phyloP scores from a whole-genome alignment of 176 grass and related monocot genomes.

The Phyllostachys edulis region DNA sequence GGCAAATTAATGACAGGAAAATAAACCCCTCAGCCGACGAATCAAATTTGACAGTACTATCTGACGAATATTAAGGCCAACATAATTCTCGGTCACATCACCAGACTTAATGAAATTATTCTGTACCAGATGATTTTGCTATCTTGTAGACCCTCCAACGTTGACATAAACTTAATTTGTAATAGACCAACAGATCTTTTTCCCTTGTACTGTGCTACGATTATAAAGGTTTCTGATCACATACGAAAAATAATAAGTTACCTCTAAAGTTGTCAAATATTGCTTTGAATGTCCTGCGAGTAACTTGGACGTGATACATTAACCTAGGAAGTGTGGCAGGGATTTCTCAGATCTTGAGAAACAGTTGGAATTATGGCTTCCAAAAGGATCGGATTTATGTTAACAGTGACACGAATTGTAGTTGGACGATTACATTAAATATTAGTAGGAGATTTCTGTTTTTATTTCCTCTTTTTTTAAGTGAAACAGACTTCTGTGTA shows the following conservation, averaged over 20 bases:
- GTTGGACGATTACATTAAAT: neutral
- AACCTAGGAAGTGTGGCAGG: neutral
- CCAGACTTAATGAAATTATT: neutral
- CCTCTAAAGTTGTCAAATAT: no score
- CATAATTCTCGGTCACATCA: slow-evolving; percentile 9
- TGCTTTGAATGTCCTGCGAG: no score
- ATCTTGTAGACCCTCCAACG: neutral
- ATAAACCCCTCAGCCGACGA: neutral
- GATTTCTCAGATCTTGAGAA: neutral
- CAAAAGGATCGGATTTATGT: neutral
- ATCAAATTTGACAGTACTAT: neutral
- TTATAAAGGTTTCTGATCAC: no score
- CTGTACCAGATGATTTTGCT: neutral
- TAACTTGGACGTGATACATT: no score
- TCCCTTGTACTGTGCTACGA: no score
- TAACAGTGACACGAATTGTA: neutral
- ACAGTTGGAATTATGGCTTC: neutral
- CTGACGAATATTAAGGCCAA: neutral
- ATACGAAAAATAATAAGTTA: no score
- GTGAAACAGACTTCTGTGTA: neutral
- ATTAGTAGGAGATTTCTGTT: neutral
- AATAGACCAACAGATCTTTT: no score
- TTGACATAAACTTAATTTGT: neutral
- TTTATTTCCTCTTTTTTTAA: neutral
- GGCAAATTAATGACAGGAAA: neutral